Conservation (phyloP, 192 early-diverging fungal genomes). For the Coemansia sp. region DNA sequence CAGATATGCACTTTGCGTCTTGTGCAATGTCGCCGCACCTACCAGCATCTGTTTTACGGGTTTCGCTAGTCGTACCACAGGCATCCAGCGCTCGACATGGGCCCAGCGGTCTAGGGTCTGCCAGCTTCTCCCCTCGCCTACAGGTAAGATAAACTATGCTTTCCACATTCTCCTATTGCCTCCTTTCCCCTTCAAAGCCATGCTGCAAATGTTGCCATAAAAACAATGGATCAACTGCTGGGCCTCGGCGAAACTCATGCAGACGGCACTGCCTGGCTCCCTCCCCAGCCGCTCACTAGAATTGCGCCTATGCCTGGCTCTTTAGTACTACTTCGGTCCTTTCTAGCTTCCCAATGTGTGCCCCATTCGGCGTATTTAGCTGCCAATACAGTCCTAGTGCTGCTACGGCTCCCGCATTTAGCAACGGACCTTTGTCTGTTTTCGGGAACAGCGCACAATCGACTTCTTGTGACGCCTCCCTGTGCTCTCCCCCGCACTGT, state of each 20-base stretch:
- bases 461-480: conserved; percentile 1
- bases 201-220: neutral
- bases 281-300: neutral
- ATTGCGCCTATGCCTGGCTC: neutral
- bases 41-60: conserved; percentile 42
- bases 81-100: neutral
- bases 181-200: neutral
- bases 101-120: neutral
- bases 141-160: conserved; percentile 33
- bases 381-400: neutral
- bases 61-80: conserved; percentile 22
- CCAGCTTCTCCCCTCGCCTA: conserved; percentile 21
- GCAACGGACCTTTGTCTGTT: neutral
- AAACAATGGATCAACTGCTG: neutral
- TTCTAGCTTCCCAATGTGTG: neutral
- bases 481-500: conserved; percentile 6
- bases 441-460: neutral
- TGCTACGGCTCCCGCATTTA: neutral
- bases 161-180: neutral
- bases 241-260: neutral
- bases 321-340: neutral
- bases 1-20: conserved; percentile 44
- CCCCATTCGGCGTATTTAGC: neutral
- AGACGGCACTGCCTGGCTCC: neutral
- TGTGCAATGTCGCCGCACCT: conserved; percentile 46